Evolutionary conservation across 306 rosid species (phyloP).

Genomic region (Ammopiptanthus mongolicus): DNA sequence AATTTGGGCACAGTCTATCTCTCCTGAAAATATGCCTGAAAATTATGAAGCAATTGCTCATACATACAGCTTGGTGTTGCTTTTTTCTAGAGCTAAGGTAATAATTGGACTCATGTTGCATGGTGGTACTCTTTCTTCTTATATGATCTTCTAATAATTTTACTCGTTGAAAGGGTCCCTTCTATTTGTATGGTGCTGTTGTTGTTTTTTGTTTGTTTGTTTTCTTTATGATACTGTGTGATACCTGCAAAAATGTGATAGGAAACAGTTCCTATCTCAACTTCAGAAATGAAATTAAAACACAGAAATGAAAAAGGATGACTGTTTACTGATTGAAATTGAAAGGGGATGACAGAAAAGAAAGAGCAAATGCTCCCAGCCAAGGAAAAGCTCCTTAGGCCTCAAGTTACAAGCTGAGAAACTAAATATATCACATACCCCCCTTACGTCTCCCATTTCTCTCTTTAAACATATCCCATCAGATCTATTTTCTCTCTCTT

Average conservation of each 20-base stretch:
- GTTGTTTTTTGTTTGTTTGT: not conserved
- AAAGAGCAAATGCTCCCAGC: too few species aligned
- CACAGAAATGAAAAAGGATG: too few species aligned
- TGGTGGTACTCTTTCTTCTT: conserved; percentile 1
- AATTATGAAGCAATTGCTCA: conserved; percentile 92
- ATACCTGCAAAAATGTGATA: not conserved
- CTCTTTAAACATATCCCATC: too few species aligned
- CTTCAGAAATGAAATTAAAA: too few species aligned
- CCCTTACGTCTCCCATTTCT: too few species aligned
- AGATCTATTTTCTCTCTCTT: too few species aligned
- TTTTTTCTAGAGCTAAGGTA: conserved; percentile 86
- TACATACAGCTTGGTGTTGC: conserved; percentile 69
- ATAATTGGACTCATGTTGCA: conserved; percentile 7
- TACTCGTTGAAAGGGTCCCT: not conserved
- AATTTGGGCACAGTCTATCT: conserved; percentile 72
- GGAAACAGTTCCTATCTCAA: too few species aligned
- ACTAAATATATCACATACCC: too few species aligned
- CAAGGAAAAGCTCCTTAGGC: too few species aligned
- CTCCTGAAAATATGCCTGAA: conserved; percentile 74
- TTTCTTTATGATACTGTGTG: not conserved
- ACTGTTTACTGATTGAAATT: too few species aligned
- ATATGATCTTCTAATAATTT: conserved; percentile 14
- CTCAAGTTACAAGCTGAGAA: too few species aligned
- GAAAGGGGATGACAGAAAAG: too few species aligned
- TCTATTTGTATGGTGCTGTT: not conserved